Evolutionary conservation across 345 rosid species (phyloP), one percentile per base, ranked within the genome.

Genomic region (Pseudoturritis turrita): DNA sequence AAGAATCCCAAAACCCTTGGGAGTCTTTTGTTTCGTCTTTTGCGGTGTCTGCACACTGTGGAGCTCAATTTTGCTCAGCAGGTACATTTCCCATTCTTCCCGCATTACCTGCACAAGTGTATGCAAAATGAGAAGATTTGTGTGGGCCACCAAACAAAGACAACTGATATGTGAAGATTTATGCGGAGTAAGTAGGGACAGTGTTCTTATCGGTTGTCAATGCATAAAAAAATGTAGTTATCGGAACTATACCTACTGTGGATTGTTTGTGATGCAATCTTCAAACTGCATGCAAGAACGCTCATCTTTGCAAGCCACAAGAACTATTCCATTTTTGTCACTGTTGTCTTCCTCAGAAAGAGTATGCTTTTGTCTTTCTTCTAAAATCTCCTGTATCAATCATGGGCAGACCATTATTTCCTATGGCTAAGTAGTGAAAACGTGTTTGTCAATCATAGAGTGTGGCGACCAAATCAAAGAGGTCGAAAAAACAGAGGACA

Each of bases 281-380:
- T 91, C 92, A 53, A 95, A 93, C 81, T 95, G 99, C 99, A 91
- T 82, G 81, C 99, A 91, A 39, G 98, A 89, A 6, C 87, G 72
- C 66, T 95, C 99, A 75, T 95, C 99, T 81, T 89, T 91, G 83
- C 98, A 91, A 35, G 90, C 97, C 80, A 95, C 91, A 50, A 91
- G 85, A 65, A 88, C 89, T 50, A 89, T 86, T 62, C 89, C 83
- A 74, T 76, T 80, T 65, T 83, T 84, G 41, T 55, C 83, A 65
- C 80, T 81, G 31, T 62, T 76, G 18, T 70, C 86, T 68, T 83
- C 88, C 51, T 67, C 71, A 2, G 69, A 81, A 31, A 75, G 74
- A 44, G 77, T 65, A 62, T 68, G 78, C 70, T 86, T 89, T 64
- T 81, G 79, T 74, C 92, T 89, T 68, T 87, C 98, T 78, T 83